A percentile compares a stretch with the other conserved stretches of the same genome.
Conservation (phyloP, 1,284 basidiomycete species). For the Mycosarcoma maydis region DNA sequence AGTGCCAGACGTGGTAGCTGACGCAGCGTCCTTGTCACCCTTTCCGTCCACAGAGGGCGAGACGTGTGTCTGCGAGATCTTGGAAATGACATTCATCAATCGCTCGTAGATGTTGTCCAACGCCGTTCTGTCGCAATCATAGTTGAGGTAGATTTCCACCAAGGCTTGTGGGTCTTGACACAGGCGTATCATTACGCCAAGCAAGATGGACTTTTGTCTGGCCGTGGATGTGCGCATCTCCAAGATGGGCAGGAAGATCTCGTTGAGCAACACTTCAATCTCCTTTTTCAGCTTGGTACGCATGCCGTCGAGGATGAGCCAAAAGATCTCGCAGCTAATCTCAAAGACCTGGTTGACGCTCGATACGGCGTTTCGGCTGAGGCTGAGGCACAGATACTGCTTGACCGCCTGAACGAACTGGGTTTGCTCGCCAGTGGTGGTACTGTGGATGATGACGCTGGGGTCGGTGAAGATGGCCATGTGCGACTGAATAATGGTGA, state of each 20-base stretch:
- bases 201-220: constrained; percentile 72
- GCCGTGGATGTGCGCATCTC: constrained; percentile 97
- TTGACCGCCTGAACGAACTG: constrained; percentile 67
- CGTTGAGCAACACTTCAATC: constrained; percentile 96
- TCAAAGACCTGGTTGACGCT: constrained; percentile 97
- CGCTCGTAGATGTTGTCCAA: constrained; percentile 67
- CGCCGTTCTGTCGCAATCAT: constrained; percentile 66
- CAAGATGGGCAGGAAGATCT: constrained; percentile 97
- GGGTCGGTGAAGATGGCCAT: constrained; percentile 64
- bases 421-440: constrained; percentile 64
- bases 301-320: constrained; percentile 91
- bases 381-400: constrained; percentile 78
- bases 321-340: constrained; percentile 97
- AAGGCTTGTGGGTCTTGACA: constrained; percentile 65
- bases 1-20: not conserved
- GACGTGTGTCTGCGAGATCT: constrained; percentile 58
- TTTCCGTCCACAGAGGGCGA: constrained; percentile 31
- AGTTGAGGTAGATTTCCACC: constrained; percentile 67
- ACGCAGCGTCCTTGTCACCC: constrained; percentile 29
- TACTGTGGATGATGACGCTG: constrained; percentile 61
- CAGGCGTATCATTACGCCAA: constrained; percentile 61
- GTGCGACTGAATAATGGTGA: constrained; percentile 61
- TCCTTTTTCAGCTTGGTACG: constrained; percentile 99
- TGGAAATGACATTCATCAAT: constrained; percentile 63
- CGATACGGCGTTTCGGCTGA: constrained; percentile 95